Base-by-base conservation (phyloP, 1,284 basidiomycete genomes). In the Meira miltonrushii region DNA sequence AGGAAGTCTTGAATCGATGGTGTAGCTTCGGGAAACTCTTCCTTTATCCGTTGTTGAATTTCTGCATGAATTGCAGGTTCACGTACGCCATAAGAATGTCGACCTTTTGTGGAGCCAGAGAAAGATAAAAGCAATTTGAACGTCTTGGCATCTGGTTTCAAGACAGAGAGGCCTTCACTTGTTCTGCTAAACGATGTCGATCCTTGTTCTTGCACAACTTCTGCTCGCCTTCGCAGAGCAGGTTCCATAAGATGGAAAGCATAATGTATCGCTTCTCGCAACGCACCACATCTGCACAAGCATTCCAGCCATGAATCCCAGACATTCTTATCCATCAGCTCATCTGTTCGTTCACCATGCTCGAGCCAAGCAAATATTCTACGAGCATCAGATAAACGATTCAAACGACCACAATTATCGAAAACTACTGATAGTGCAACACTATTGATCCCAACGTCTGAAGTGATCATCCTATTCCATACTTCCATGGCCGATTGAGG, bases 291-390 rank as follows among this genome's bases (percentile, higher is more conserved):
- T 13, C 91, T 83, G 68, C 88, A 88, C n/a, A 94, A 82, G 74
- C 88, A 90, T 78, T 94, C 90, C n/a, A 94, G 75, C 83, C 86
- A 92, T 0, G 85, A 82, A 60, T 88, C 86, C 87, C 88, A 92
- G 64, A 78, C 77, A 39, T 75, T 75, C 33, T 74, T 78, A 8
- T 33, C 28, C 28, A 33, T 33, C 28, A 33, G 8, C 8, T 33
- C 28, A 33, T 33, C 28, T 4, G 8, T 8, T 33, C 28, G 28
- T 33, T 33, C 28, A 33, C 28, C 8, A 33, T 33, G 28, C 28
- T 33, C 28, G 3, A 33, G 28, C 28, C 28, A 33, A 33, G 28
- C 28, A 33, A 33, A 33, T 3, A 33, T 33, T 33, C 28, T 33
- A 8, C 46, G 17, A 3, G 46, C 46, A 13, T 48, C 46, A 13